These are phyloP conservation scores for Andrographis paniculata DNA, from an alignment of 305 asterid species.

Conservation along the genomic window DNA sequence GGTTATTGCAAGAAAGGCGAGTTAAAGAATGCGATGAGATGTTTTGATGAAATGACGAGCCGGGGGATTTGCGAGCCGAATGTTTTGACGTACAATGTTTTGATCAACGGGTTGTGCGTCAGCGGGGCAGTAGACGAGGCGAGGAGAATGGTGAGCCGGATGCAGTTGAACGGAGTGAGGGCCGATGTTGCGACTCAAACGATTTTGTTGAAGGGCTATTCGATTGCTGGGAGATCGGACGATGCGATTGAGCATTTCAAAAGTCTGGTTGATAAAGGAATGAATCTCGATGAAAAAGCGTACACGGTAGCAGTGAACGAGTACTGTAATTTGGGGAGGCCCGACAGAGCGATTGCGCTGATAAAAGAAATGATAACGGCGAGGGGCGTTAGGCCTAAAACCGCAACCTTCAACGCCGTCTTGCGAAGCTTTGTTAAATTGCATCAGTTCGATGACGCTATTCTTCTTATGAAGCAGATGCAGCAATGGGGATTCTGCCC, in stretches of 20 bases:
- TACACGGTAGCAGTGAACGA: constrained; percentile 28
- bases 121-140: constrained; percentile 36
- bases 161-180: constrained; percentile 35
- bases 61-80: constrained; percentile 29
- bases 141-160: constrained; percentile 32
- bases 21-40: constrained; percentile 26
- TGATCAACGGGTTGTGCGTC: constrained; percentile 39
- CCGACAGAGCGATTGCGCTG: constrained; percentile 29
- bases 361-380: constrained; percentile 30
- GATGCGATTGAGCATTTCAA: constrained; percentile 39
- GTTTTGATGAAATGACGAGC: constrained; percentile 31
- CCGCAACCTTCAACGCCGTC: constrained; percentile 28
- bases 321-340: constrained; percentile 33
- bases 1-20: constrained; percentile 41
- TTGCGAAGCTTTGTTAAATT: constrained; percentile 21
- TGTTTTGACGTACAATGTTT: constrained; percentile 32
- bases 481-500: constrained; percentile 27
- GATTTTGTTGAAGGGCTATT: constrained; percentile 41
- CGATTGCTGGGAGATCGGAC: constrained; percentile 28
- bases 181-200: constrained; percentile 33
- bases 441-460: constrained; percentile 25
- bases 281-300: constrained; percentile 30
- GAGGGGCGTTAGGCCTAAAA: constrained; percentile 22
- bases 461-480: constrained; percentile 28
- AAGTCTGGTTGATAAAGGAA: constrained; percentile 29